Percentiles rank a stretch among this genome's conserved stretches.
Evolutionary conservation across 176 grass and related monocot species (phyloP).

Genomic region (Pontederia paniculata): DNA sequence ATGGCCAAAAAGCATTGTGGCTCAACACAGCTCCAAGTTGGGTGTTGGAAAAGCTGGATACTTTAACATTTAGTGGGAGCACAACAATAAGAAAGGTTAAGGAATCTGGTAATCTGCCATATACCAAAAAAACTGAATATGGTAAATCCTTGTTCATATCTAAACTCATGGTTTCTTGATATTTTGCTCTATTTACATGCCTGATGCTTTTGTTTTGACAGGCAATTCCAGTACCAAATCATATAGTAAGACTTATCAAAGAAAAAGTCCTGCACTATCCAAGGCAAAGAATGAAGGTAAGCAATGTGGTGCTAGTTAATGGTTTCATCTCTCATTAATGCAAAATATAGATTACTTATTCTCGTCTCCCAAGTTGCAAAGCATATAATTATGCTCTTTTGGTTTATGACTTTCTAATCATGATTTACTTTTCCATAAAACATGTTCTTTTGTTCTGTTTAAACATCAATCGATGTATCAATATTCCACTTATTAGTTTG

Average conservation of each 20-base stretch:
- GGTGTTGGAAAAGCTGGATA: slow-evolving; percentile 32
- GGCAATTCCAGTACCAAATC: slow-evolving; percentile 7
- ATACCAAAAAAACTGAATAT: neutral
- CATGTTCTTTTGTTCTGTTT: too few relatives aligned
- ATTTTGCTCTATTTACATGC: neutral
- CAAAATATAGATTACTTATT: slow-evolving; percentile 4
- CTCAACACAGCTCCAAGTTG: slow-evolving; percentile 29
- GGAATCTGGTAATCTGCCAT: neutral
- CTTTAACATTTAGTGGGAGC: slow-evolving; percentile 30
- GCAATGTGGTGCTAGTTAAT: neutral
- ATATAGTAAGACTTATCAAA: slow-evolving; percentile 14
- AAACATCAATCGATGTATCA: too few relatives aligned
- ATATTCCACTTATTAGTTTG: too few relatives aligned
- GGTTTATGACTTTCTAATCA: too few relatives aligned
- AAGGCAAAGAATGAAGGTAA: slow-evolving; percentile 23
- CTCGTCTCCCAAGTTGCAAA: neutral
- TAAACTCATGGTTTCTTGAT: neutral
- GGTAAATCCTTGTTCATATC: neutral
- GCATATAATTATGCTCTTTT: too few relatives aligned
- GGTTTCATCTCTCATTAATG: too few relatives aligned
- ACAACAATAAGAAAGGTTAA: neutral
- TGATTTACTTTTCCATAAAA: too few relatives aligned
- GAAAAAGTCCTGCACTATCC: slow-evolving; percentile 13
- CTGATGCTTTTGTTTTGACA: slow-evolving; percentile 1
- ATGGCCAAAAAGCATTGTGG: slow-evolving; percentile 40